Conservation (phyloP, 2,329 filamentous ascomycete genomes). For the Aspergillus eucalypticola region DNA sequence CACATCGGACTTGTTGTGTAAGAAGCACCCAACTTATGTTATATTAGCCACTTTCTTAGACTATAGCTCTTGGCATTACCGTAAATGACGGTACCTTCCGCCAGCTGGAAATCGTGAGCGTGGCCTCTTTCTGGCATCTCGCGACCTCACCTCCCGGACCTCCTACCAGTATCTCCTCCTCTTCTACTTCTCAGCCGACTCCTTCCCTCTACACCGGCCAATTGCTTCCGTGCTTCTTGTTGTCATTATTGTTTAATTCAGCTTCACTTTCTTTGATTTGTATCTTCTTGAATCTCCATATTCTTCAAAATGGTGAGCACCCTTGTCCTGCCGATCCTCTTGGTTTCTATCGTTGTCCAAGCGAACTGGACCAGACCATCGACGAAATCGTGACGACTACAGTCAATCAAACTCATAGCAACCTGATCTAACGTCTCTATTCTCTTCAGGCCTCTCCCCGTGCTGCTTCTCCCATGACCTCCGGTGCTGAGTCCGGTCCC, state of each 20-base stretch:
- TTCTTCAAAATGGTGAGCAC: slow-evolving; percentile 29
- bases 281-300: slow-evolving; percentile 19
- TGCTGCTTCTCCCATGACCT: slow-evolving; percentile 47
- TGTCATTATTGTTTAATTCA: slow-evolving; percentile 22
- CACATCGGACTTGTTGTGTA: slow-evolving; percentile 8
- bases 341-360: slow-evolving; percentile 1
- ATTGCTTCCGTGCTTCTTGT: slow-evolving; percentile 15
- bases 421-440: slow-evolving; percentile 7
- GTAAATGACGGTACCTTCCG: slow-evolving; percentile 18
- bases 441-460: slow-evolving; percentile 39
- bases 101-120: slow-evolving; percentile 26
- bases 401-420: slow-evolving; percentile 2
- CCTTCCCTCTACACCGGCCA: slow-evolving; percentile 15
- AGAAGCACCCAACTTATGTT: neutral
- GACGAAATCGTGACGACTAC: slow-evolving; percentile 9
- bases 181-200: slow-evolving; percentile 9
- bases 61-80: slow-evolving; percentile 7
- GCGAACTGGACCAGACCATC: neutral
- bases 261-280: slow-evolving; percentile 22
- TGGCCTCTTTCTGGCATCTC: slow-evolving; percentile 29
- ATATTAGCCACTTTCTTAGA: neutral
- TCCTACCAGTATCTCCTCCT: slow-evolving; percentile 7
- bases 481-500: slow-evolving; percentile 47
- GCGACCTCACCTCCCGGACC: slow-evolving; percentile 22
- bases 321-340: slow-evolving; percentile 14